phyloP scores from a whole-genome alignment of 2,329 filamentous ascomycete species.

The Botryosphaeria dothidea region DNA sequence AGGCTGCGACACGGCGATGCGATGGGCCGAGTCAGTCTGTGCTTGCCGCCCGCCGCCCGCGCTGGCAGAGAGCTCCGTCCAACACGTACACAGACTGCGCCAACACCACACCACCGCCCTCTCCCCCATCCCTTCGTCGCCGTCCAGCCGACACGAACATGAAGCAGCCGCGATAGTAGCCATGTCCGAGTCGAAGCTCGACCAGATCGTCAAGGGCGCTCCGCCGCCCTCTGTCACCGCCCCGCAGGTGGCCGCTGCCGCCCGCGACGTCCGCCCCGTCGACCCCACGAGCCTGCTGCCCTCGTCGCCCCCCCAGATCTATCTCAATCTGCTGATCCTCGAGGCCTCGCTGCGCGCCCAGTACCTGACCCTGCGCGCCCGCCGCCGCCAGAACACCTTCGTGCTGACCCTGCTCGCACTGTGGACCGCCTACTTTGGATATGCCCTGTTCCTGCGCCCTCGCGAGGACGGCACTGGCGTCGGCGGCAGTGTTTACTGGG shows the following conservation, averaged over 20 bases:
- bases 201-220: slow-evolving; percentile 90
- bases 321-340: slow-evolving; percentile 95
- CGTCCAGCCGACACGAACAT: background rate
- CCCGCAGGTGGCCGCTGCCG: slow-evolving; percentile 40
- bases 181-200: slow-evolving; percentile 68
- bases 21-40: background rate
- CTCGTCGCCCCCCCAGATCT: slow-evolving; percentile 93
- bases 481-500: slow-evolving; percentile 94
- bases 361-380: slow-evolving; percentile 85
- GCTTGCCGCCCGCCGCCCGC: no score
- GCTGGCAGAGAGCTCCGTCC: no score
- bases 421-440: slow-evolving; percentile 85
- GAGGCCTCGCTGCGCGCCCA: slow-evolving; percentile 92
- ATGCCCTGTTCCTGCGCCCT: slow-evolving; percentile 92
- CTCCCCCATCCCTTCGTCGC: background rate
- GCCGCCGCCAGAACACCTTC: slow-evolving; percentile 89
- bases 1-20: background rate
- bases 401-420: slow-evolving; percentile 76
- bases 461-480: slow-evolving; percentile 89
- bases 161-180: slow-evolving; percentile 8
- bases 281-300: slow-evolving; percentile 81
- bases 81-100: background rate
- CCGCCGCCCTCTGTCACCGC: slow-evolving; percentile 62
- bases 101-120: background rate
- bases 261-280: slow-evolving; percentile 45